Percentiles rank a stretch among this genome's conserved stretches.
These are phyloP conservation scores for Vanrija sp. DNA, from an alignment of 1,284 basidiomycete species.

Conservation along the genomic window DNA sequence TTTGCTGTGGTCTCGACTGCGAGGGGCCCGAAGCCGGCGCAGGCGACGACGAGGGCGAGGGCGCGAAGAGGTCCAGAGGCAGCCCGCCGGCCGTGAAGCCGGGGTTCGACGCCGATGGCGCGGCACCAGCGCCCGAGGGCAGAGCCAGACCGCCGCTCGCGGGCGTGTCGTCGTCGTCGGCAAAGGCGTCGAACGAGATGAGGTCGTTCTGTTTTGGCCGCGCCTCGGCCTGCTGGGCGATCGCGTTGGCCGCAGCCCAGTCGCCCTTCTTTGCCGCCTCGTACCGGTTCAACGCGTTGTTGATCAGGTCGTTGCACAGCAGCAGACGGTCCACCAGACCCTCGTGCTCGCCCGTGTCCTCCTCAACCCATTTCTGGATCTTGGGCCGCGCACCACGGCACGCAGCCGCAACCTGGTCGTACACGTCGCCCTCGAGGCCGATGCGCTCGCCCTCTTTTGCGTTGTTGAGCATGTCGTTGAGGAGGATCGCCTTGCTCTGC, in stretches of 20 bases:
- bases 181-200: conserved; percentile 50
- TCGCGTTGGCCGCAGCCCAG: conserved; percentile 50
- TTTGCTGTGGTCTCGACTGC: conserved; percentile 17
- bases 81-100: conserved; percentile 41
- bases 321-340: conserved; percentile 88
- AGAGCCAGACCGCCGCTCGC: conserved; percentile 38
- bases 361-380: conserved; percentile 97
- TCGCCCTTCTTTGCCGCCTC: conserved; percentile 90
- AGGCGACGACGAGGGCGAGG: conserved; percentile 34
- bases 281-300: conserved; percentile 82
- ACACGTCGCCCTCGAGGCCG: conserved; percentile 81
- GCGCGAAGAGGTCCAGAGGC: conserved; percentile 48
- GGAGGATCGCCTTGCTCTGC: conserved; percentile 85
- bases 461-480: conserved; percentile 97
- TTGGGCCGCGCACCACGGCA: conserved; percentile 82
- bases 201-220: conserved; percentile 27
- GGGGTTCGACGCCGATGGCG: conserved; percentile 20
- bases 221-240: conserved; percentile 25
- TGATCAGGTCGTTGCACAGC: conserved; percentile 96
- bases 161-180: conserved; percentile 34
- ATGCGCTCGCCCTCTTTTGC: conserved; percentile 74
- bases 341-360: conserved; percentile 69
- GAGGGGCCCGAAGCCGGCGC: conserved; percentile 8
- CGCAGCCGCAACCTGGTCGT: conserved; percentile 90
- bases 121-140: conserved; percentile 25